Conservation (phyloP, 2,329 filamentous ascomycete genomes). For the Pseudopyrenochaeta lycopersici region DNA sequence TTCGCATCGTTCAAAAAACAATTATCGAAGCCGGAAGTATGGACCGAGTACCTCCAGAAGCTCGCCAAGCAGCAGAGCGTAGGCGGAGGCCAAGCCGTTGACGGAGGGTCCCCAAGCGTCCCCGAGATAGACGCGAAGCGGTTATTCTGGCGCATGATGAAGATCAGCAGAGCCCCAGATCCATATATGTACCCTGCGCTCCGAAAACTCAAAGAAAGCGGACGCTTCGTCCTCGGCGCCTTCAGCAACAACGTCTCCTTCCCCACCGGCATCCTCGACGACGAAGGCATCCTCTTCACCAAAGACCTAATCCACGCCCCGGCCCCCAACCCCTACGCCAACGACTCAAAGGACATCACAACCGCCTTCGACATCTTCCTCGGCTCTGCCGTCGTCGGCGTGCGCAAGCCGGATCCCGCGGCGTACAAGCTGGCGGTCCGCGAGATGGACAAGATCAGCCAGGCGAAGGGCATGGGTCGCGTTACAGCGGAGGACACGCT, state of each 20-base stretch:
- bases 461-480: conserved; percentile 60
- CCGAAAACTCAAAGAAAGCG: conserved; percentile 66
- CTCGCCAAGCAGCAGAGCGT: conserved; percentile 25
- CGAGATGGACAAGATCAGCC: conserved; percentile 70
- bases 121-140: conserved; percentile 79
- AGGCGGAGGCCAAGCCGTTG: conserved; percentile 41
- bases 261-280: conserved; percentile 75
- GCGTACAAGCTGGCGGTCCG: conserved; percentile 81
- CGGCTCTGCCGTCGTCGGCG: conserved; percentile 82
- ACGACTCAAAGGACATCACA: conserved; percentile 62
- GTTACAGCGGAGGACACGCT: conserved; percentile 74
- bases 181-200: conserved; percentile 90
- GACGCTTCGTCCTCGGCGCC: conserved; percentile 68
- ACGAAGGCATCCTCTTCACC: conserved; percentile 56
- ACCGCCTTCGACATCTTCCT: conserved; percentile 86
- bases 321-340: conserved; percentile 29
- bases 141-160: conserved; percentile 96
- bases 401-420: conserved; percentile 84
- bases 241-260: conserved; percentile 92
- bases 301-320: conserved; percentile 42
- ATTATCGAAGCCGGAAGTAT: conserved; percentile 71
- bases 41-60: conserved; percentile 67
- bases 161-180: conserved; percentile 71
- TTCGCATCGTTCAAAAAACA: conserved; percentile 80
- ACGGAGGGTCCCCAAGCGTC: conserved; percentile 62